A percentile compares a stretch with the other conserved stretches of the same genome.
Evolutionary conservation across 352 stramenopile species (phyloP).

Genomic region (Plasmopara halstedii): DNA sequence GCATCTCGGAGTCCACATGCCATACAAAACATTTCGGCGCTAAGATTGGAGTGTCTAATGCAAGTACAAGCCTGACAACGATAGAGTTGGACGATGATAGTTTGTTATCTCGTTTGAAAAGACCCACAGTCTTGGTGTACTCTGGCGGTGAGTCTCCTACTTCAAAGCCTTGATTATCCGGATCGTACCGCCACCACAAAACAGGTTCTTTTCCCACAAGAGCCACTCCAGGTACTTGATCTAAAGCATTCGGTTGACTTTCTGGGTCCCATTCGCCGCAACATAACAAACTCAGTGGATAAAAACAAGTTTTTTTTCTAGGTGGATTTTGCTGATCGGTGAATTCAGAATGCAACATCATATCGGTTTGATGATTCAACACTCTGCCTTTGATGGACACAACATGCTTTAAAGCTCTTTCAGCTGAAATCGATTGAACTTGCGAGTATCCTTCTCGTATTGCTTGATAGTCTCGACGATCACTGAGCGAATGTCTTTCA

Average conservation of each 20-base stretch:
- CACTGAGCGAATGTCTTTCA: slow-evolving; percentile 22
- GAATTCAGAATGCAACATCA: slow-evolving; percentile 1
- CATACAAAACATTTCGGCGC: slow-evolving; percentile 61
- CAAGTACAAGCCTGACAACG: slow-evolving; percentile 49
- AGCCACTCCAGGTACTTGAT: slow-evolving; percentile 35
- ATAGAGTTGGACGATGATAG: slow-evolving; percentile 57
- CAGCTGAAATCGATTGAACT: slow-evolving; percentile 65
- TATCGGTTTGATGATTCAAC: slow-evolving; percentile 4
- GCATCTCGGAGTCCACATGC: slow-evolving; percentile 43
- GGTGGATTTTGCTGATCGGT: slow-evolving; percentile 5
- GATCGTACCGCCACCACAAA: slow-evolving; percentile 49
- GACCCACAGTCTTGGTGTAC: slow-evolving; percentile 41
- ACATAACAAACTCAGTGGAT: slow-evolving; percentile 49
- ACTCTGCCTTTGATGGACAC: slow-evolving; percentile 24
- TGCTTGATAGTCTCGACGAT: slow-evolving; percentile 42
- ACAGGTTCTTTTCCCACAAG: slow-evolving; percentile 27
- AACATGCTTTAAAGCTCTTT: slow-evolving; percentile 46
- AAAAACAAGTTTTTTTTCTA: slow-evolving; percentile 12
- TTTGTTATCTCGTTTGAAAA: slow-evolving; percentile 41
- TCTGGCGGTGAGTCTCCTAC: slow-evolving; percentile 9
- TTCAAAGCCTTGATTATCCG: slow-evolving; percentile 24
- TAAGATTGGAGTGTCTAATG: slow-evolving; percentile 50
- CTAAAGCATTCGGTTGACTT: slow-evolving; percentile 16
- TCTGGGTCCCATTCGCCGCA: slow-evolving; percentile 38
- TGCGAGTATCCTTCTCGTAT: slow-evolving; percentile 67